phyloP scores from a whole-genome alignment of 2,329 filamentous ascomycete genomes.

The Chaetomium globosum region DNA sequence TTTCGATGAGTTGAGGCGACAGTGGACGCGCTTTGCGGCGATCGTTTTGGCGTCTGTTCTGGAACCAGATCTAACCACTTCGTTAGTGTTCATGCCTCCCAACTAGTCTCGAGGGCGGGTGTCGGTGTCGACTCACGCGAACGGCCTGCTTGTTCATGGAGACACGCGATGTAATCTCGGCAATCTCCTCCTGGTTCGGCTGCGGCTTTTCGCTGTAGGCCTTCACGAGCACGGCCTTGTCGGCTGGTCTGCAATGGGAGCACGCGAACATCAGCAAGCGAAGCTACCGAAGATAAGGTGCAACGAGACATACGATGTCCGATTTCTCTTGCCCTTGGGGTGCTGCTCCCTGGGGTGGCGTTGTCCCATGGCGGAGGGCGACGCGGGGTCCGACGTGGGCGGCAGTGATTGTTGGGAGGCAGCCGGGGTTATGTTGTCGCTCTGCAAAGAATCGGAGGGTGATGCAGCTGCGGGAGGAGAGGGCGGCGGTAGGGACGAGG shows the following conservation, averaged over 20 bases:
- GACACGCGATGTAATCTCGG: slow-evolving; percentile 81
- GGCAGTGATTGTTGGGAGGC: neutral
- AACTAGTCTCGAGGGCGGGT: slow-evolving; percentile 11
- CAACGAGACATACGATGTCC: slow-evolving; percentile 59
- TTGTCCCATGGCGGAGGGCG: slow-evolving; percentile 33
- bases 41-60: slow-evolving; percentile 91
- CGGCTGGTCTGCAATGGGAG: slow-evolving; percentile 67
- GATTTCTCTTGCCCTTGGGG: slow-evolving; percentile 62
- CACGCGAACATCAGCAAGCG: slow-evolving; percentile 31
- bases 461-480: neutral
- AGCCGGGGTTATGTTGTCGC: neutral
- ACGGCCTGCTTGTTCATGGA: slow-evolving; percentile 94
- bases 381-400: neutral
- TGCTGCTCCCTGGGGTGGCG: slow-evolving; percentile 59
- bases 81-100: slow-evolving; percentile 34
- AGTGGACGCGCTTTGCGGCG: slow-evolving; percentile 84
- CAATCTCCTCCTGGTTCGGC: slow-evolving; percentile 85
- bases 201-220: slow-evolving; percentile 85
- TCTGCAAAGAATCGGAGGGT: slow-evolving; percentile 1
- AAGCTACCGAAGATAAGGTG: slow-evolving; percentile 13
- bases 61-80: slow-evolving; percentile 83
- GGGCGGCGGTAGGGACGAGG: slow-evolving; percentile 2
- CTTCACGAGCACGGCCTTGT: slow-evolving; percentile 84
- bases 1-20: slow-evolving; percentile 72
- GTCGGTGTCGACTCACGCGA: slow-evolving; percentile 65